phyloP scores from a whole-genome alignment of 169 alveolate species.

The Cryptosporidium tyzzeri region DNA sequence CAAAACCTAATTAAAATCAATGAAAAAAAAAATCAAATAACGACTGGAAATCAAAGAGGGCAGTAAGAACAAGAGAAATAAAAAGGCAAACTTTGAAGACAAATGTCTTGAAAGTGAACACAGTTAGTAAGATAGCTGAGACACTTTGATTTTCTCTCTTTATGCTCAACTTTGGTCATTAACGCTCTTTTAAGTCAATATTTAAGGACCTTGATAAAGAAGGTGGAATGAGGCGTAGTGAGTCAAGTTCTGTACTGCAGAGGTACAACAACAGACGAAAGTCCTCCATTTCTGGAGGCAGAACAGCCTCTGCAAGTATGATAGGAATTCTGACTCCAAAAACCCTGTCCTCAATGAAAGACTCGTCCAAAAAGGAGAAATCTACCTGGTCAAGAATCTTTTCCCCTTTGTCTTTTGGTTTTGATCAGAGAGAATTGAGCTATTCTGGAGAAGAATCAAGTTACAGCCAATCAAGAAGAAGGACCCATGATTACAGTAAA shows the following conservation, averaged over 20 bases:
- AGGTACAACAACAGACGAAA: conserved; percentile 33
- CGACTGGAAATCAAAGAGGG: neutral
- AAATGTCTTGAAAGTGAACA: neutral
- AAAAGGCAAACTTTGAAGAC: neutral
- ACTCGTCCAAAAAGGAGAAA: conserved; percentile 12
- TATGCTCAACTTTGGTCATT: neutral
- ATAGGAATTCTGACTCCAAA: conserved; percentile 36
- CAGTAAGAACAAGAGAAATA: neutral
- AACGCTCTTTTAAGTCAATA: neutral
- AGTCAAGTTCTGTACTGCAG: conserved; percentile 33
- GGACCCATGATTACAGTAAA: conserved; percentile 40
- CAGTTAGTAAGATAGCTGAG: neutral
- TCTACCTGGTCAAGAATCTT: conserved; percentile 61
- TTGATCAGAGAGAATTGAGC: neutral
- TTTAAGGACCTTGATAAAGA: neutral
- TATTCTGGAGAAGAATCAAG: conserved; percentile 11
- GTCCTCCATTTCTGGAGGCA: conserved; percentile 55
- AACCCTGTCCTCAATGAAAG: conserved; percentile 17
- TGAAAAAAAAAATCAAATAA: too few species aligned
- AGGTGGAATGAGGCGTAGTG: conserved; percentile 52
- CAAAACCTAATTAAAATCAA: neutral
- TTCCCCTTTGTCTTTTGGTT: conserved; percentile 31
- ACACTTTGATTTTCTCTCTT: neutral
- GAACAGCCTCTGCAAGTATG: conserved; percentile 64
- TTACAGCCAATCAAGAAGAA: conserved; percentile 41